Evolutionary conservation across 345 rosid genomes (phyloP), one percentile per base, ranked within the genome.

Genomic region (Eucalyptus albens): DNA sequence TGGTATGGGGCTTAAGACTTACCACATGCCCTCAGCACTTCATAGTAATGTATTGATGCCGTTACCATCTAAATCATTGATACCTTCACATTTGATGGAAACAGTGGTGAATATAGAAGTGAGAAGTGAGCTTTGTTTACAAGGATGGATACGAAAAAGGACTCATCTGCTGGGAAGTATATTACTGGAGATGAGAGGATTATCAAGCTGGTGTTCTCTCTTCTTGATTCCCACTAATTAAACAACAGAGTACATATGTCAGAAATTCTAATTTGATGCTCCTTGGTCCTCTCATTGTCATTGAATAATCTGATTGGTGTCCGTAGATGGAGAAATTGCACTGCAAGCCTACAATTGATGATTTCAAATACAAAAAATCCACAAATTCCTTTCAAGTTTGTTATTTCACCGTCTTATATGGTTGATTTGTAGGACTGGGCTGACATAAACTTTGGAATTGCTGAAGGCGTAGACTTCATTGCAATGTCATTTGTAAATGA

Each of bases 381-480:
- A 27, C 8, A 21, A 77, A 77, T 37, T 77, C 47, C 47, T 77
- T 77, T 60, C 7, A 44, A 44, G 67, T n/a, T 49, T 49, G 80
- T 65, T 21, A 26, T n/a, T 47, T 47, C 29, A 65, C 72, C 3
- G 1, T 26, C 9, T 88, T 44, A 40, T 86, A 42, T 50, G 49
- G 72, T 11, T 26, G 45, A 22, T 82, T 55, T 88, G 27, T 93
- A 96, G 97, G 97, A 95, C 81, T 96, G 97, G 97, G 94, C 87
- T 29, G 97, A 94, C 90, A 92, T 96, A 42, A 94, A 94, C 86
- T 94, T 93, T 65, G 96, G 95, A 91, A 92, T 94, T 87, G 87
- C 95, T 37, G 96, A 96, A 92, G 96, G 94, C 67, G 92, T 95
- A 33, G 97, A 96, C 91, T 92, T 96, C 86, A 92, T 96, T 14